Base-by-base conservation (phyloP, 1,284 basidiomycete genomes). In the Cutaneotrichosporon mucoides region DNA sequence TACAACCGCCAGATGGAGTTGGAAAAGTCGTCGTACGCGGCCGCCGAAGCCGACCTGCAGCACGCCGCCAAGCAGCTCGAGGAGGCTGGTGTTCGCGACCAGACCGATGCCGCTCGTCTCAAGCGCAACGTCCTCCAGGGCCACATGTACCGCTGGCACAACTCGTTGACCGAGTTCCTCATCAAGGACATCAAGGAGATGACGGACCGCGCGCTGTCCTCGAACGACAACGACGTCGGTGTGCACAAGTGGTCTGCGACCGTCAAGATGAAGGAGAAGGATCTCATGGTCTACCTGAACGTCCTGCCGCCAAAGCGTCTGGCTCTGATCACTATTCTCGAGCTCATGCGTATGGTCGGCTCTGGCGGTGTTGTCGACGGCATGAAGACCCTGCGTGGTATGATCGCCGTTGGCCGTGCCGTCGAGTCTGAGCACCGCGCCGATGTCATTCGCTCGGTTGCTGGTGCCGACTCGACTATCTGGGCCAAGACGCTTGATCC, bases 131-230 rank as follows among this genome's bases (percentile, higher is more conserved):
- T 84, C 60, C 78, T 96, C 15, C 87, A 88, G 68, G 78, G 79
- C 36, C 89, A 89, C 88, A 92, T 94, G 90, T 89, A 88, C 85
- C 80, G 85, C 3, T 96, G 92, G 92, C 86, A 92, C 66, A 72
- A 80, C n/a, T 83, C 82, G 56, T 81, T 95, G 34, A 79, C 82
- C 37, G 74, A 59, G 1, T 78, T 84, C 12, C 76, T 94, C 9
- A 79, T 81, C 59, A 68, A 76, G 0, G 86, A 89, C 62, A 83
- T 92, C 35, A 73, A 76, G 11, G 77, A 75, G 2, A 81, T 92
- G 47, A 65, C 79, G 1, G 63, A 70, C 33, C 69, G 79, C 11
- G 84, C 84, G 66, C 70, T 66, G 24, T 45, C 56, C 56, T 58
- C 57, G 16, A 53, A 57, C 44, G 64, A 59, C 34, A 7, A 36